Evolutionary conservation across 768 basidiomycete species (phyloP), one percentile per base, ranked within the genome.

Genomic region (Tubosaeta sp.): DNA sequence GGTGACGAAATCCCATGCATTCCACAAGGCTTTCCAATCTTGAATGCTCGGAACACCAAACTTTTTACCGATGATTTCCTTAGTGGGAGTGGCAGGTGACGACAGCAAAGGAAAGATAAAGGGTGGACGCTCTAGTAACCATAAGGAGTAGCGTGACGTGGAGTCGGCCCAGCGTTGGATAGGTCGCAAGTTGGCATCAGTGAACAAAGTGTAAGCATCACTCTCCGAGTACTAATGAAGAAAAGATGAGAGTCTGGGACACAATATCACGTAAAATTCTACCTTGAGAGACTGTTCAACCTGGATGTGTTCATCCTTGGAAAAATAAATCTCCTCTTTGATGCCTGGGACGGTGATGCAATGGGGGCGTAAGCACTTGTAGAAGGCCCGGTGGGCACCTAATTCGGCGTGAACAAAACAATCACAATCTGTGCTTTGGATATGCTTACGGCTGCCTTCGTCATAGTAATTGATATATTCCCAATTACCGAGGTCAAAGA

Each of bases 251-350:
- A 17, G 50, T 17, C 13, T 33, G 34, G 1, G 9, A 46, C 39
- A 13, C n/a, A 5, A 6, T 1, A 9, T n/a, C 5, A 7, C 12
- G 46, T 55, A 31, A n/a, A 5, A 6, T 11, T 71, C 44, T 59
- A 91, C 94, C 81, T 97, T 99, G 67, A 85, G 75, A 37, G 91
- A 93, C 58, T 85, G 78, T 65, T 98, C 97, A 39, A 98, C 83
- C 57, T 88, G 84, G 56, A 99, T 64, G 27, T 86, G 72, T 67
- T 99, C 97, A 53, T 80, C 83, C 52, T 85, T 70, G 7, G 74
- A 67, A 61, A 99, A 88, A 9, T 64, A 57, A 41, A 88, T 65
- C 13, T 70, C 66, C 41, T 74, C 65, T 12, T 75, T 58, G 8
- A 68, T 73, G 3, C 67, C 66, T 0, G 84, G 81, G 29, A 87